A percentile compares a stretch with the other conserved stretches of the same genome.
Evolutionary conservation across 768 basidiomycete genomes (phyloP).

Genomic region (Tulasnella sp.): DNA sequence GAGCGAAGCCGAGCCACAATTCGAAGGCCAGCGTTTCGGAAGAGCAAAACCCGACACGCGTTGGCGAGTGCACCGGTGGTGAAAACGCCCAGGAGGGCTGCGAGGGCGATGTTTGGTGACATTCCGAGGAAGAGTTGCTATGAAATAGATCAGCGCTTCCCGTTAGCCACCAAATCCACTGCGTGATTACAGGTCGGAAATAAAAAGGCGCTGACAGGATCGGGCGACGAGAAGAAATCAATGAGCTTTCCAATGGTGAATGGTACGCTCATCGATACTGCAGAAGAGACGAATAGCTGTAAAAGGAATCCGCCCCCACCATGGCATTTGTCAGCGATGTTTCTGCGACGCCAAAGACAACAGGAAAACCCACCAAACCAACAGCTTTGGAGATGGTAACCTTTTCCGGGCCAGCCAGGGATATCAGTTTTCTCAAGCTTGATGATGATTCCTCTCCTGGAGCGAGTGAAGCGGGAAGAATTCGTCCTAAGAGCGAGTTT

Average conservation of each 20-base stretch:
- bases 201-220: constrained; percentile 46
- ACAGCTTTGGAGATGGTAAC: not conserved
- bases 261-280: constrained; percentile 87
- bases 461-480: not conserved
- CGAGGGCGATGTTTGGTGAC: constrained; percentile 72
- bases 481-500: not conserved
- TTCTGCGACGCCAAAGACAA: not conserved
- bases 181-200: not conserved
- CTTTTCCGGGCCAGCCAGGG: constrained; percentile 6
- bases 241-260: constrained; percentile 91
- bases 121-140: constrained; percentile 76
- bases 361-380: not conserved
- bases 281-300: constrained; percentile 78
- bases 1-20: constrained; percentile 85
- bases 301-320: no score
- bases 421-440: constrained; percentile 8
- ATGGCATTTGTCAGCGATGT: not conserved
- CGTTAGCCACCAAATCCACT: not conserved
- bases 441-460: not conserved
- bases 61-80: constrained; percentile 84
- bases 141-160: not conserved
- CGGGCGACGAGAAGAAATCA: constrained; percentile 74
- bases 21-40: constrained; percentile 83
- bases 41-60: constrained; percentile 70
- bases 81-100: constrained; percentile 62